Evolutionary conservation across 306 rosid species (phyloP).

Genomic region (Psophocarpus tetragonolobus): DNA sequence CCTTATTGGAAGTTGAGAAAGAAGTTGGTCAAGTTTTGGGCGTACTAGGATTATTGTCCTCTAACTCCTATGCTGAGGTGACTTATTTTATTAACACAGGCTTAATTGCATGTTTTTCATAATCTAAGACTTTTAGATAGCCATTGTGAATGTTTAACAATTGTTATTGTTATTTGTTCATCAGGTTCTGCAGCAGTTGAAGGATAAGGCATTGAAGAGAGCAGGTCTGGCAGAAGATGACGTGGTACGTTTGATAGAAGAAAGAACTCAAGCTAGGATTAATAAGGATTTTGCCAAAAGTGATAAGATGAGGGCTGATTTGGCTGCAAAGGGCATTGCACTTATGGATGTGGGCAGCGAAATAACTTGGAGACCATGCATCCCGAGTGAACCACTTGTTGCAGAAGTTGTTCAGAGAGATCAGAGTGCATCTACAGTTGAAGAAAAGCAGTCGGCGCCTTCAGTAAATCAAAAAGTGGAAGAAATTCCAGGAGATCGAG

Average conservation of each 20-base stretch:
- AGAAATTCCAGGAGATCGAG: slow-evolving; percentile 24
- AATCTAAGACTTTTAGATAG: background rate
- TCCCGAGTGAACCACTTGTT: slow-evolving; percentile 41
- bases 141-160: background rate
- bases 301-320: slow-evolving; percentile 71
- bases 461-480: slow-evolving; percentile 9
- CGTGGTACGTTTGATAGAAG: slow-evolving; percentile 60
- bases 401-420: slow-evolving; percentile 35
- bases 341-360: slow-evolving; percentile 89
- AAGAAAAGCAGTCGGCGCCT: slow-evolving; percentile 30
- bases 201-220: slow-evolving; percentile 75
- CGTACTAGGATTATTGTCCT: slow-evolving; percentile 63
- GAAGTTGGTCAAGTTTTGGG: slow-evolving; percentile 57
- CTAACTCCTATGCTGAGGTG: slow-evolving; percentile 68
- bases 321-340: slow-evolving; percentile 76
- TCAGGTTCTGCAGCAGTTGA: slow-evolving; percentile 84
- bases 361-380: slow-evolving; percentile 81
- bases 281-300: slow-evolving; percentile 72
- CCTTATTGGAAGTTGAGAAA: slow-evolving; percentile 63
- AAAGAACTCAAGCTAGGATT: slow-evolving; percentile 76
- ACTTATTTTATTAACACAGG: slow-evolving; percentile 22
- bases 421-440: slow-evolving; percentile 28
- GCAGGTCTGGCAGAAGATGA: slow-evolving; percentile 73
- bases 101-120: background rate
- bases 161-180: slow-evolving; percentile 29